Base-by-base conservation (phyloP, 1,139 yeast species). In the Debaryomyces udenii region DNA sequence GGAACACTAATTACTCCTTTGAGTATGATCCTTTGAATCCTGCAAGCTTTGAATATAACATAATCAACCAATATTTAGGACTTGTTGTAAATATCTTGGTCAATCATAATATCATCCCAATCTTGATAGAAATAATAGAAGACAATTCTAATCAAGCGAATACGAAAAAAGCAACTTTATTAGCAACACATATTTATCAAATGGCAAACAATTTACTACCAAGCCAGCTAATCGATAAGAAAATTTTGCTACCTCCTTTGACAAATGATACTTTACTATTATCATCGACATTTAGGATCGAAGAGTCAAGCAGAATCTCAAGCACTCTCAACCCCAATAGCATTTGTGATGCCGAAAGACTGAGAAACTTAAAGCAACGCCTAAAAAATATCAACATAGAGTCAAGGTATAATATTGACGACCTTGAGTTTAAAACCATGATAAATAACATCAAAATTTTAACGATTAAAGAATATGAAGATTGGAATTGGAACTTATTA, bases 401-500 rank as follows among this genome's bases (percentile, higher is more conserved):
- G 33, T 61, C 79, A 39, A 76, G 79, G 5, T 70, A 71, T 24
- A 72, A 76, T 38, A 70, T 86, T 24, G 96, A 88, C 53, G 97
- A 90, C 43, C 50, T 69, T 0, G 84, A 83, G 37, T 80, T 91
- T 52, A 83, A 86, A 51, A 74, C 76, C 42, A 69, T 87, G 66
- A 70, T 93, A 6, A 66, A 69, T 31, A 83, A 83, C 38, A 81
- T 96, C 0, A 81, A 76, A 48, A 90, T 93, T 1, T 61, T 89
- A 34, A 76, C 85, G 5, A 82, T 95, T 0, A 93, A 91, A 56
- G 89, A 84, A 40, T 90, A 76, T 55, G 72, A 81, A 3, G 83
- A 81, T 39, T 94, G 99, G 99, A 84, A 90, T 55, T 91, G 98
- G 96, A 77, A 76, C 24, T 67, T 82, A 1, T 66, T 91, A 2